Evolutionary conservation across 2,329 filamentous ascomycete genomes (phyloP), one percentile per base, ranked within the genome.

Genomic region (Thielaviopsis euricoi): DNA sequence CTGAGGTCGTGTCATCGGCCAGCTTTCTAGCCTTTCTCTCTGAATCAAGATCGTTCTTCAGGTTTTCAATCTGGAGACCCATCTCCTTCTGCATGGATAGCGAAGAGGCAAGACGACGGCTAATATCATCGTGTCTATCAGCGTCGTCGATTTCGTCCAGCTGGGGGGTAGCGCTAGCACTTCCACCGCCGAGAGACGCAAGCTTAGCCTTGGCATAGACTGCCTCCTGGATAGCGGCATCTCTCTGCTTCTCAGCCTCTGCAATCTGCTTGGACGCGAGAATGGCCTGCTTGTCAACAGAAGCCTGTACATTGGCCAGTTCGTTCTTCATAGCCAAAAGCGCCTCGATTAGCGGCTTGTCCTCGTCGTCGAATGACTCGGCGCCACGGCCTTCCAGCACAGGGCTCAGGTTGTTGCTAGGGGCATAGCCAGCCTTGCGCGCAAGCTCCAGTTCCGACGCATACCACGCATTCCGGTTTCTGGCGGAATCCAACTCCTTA

Each of bases 381-480:
- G 84, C 77, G 0, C 79, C 77, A 61, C 86, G 82, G 63, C 86
- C 83, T 62, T 97, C 91, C 23, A 95, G 74, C 0, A 82, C 76
- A 15, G 88, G 83, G 65, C 81, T 87, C 25, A 82, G 78, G 1
- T 83, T 82, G 2, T 82, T 74, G 62, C 81, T 89, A 17, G 87
- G 80, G 6, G 82, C 78, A 66, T 97, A 98, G 5, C 93, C 93
- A 48, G 88, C 82, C 70, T 95, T 95, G 54, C 87, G 83, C 6
- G 93, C 94, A 62, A 98, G 75, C 59, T 95, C 89, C 52, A 98
- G 76, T 70, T 98, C 93, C 0, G 91, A 96, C 7, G 89, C 89
- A 69, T 95, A 96, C 93, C 93, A 98, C 0, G 91, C 91, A 70
- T 95, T 97, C 55, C 87, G 82, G 66, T 86, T 93, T 65, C 88